Evolutionary conservation across 2,329 filamentous ascomycete genomes (phyloP).

Genomic region (Alternaria infectoria): DNA sequence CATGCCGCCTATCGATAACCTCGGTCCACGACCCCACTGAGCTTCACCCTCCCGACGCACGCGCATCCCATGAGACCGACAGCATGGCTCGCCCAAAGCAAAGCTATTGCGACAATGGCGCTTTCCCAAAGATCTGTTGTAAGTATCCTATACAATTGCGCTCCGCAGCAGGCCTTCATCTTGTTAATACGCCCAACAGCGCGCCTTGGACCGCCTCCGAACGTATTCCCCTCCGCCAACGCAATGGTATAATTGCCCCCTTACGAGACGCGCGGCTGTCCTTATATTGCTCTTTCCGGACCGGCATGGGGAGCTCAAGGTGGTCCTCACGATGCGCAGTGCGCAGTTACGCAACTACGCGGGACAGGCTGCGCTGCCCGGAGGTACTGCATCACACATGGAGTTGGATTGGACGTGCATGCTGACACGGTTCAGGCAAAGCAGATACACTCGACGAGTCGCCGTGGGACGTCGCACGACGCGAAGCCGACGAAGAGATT

Average conservation of each 20-base stretch:
- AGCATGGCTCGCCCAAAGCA: slow-evolving; percentile 42
- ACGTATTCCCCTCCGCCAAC: slow-evolving; percentile 64
- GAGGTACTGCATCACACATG: slow-evolving; percentile 61
- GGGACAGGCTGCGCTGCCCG: slow-evolving; percentile 85
- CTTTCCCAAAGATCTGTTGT: slow-evolving; percentile 41
- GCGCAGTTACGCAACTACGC: slow-evolving; percentile 64
- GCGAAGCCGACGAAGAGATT: slow-evolving; percentile 93
- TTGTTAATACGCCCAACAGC: slow-evolving; percentile 30
- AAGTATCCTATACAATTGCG: slow-evolving; percentile 9
- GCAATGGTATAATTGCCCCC: slow-evolving; percentile 62
- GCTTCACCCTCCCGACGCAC: slow-evolving; percentile 4
- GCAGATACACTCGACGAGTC: slow-evolving; percentile 62
- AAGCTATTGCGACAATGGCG: slow-evolving; percentile 35
- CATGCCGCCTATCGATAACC: slow-evolving; percentile 25
- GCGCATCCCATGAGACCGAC: slow-evolving; percentile 28
- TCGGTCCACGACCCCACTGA: slow-evolving; percentile 34
- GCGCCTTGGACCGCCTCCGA: slow-evolving; percentile 63
- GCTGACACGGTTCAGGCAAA: slow-evolving; percentile 52
- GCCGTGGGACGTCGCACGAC: slow-evolving; percentile 79
- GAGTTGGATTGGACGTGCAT: background rate
- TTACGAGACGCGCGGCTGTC: slow-evolving; percentile 79
- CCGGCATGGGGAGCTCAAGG: slow-evolving; percentile 74
- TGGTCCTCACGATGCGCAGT: slow-evolving; percentile 68
- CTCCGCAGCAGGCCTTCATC: background rate
- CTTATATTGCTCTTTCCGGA: slow-evolving; percentile 89